phyloP scores from a whole-genome alignment of 768 basidiomycete species.

The Cyclocybe aegerita region DNA sequence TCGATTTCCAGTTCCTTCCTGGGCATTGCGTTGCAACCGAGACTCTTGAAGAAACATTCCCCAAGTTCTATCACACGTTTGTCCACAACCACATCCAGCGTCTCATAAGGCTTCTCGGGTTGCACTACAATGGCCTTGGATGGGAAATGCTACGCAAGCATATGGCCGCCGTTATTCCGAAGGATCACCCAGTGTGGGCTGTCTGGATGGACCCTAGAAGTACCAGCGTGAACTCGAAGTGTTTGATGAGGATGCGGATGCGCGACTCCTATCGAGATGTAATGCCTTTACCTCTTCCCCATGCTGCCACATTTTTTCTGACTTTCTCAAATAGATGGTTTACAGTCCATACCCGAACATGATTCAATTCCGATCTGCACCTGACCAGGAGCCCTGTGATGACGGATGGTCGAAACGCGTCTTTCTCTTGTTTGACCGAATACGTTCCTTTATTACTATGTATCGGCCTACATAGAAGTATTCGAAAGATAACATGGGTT shows the following conservation, averaged over 20 bases:
- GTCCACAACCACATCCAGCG: slow-evolving; percentile 62
- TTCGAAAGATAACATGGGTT: no score
- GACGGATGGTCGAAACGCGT: background rate
- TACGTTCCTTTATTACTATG: no score
- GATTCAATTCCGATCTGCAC: slow-evolving; percentile 44
- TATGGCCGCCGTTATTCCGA: slow-evolving; percentile 43
- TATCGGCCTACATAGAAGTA: no score
- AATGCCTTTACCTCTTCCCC: slow-evolving; percentile 15
- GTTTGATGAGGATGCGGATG: slow-evolving; percentile 58
- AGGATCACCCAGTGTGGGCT: slow-evolving; percentile 42
- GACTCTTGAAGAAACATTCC: slow-evolving; percentile 48
- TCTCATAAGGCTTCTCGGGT: slow-evolving; percentile 48
- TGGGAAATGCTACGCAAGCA: slow-evolving; percentile 50
- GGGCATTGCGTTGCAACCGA: slow-evolving; percentile 51
- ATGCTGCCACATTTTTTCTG: slow-evolving; percentile 1
- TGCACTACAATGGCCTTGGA: slow-evolving; percentile 51
- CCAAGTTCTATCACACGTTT: slow-evolving; percentile 61
- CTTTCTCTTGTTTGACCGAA: no score
- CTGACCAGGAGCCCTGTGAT: background rate
- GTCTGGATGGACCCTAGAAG: slow-evolving; percentile 45
- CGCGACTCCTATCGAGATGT: slow-evolving; percentile 57
- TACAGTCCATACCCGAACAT: slow-evolving; percentile 53
- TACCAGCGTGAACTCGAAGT: slow-evolving; percentile 48
- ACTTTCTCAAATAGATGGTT: slow-evolving; percentile 43
- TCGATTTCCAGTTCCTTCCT: slow-evolving; percentile 51